A percentile compares a stretch with the other conserved stretches of the same genome.
phyloP scores from a whole-genome alignment of 495 filamentous ascomycete genomes.

The Apiosordaria backusii region DNA sequence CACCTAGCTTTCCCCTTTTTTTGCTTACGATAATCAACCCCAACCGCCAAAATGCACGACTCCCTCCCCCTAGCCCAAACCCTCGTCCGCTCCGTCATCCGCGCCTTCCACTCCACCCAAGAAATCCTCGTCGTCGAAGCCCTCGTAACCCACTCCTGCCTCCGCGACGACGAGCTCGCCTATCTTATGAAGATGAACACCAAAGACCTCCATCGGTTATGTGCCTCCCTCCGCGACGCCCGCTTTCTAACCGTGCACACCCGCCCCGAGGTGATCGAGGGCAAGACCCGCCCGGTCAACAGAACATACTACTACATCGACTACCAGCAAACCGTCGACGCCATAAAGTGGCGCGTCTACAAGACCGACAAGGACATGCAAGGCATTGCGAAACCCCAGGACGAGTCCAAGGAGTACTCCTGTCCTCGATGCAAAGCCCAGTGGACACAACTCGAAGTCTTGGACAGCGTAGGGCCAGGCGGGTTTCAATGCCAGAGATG shows the following conservation, averaged over 20 bases:
- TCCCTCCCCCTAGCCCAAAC: slow-evolving; percentile 59
- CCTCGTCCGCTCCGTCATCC: slow-evolving; percentile 81
- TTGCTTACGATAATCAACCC: not conserved
- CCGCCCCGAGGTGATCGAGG: slow-evolving; percentile 74
- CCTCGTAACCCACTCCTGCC: slow-evolving; percentile 81
- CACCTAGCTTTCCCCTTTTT: not conserved
- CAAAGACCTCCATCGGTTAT: slow-evolving; percentile 85
- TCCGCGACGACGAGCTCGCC: slow-evolving; percentile 84
- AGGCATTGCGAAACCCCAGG: slow-evolving; percentile 67
- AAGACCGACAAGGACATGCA: slow-evolving; percentile 80
- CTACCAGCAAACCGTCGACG: slow-evolving; percentile 89
- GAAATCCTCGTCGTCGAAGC: slow-evolving; percentile 91
- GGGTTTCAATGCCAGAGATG: slow-evolving; percentile 86
- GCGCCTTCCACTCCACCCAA: slow-evolving; percentile 88
- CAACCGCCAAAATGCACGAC: slow-evolving; percentile 58
- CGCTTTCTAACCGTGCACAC: slow-evolving; percentile 78
- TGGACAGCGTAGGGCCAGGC: slow-evolving; percentile 62
- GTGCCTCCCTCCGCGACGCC: slow-evolving; percentile 77
- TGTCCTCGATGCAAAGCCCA: slow-evolving; percentile 76
- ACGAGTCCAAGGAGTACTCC: slow-evolving; percentile 85
- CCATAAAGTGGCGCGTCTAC: slow-evolving; percentile 91
- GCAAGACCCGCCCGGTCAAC: slow-evolving; percentile 73
- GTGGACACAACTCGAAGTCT: slow-evolving; percentile 81
- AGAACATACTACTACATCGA: slow-evolving; percentile 97
- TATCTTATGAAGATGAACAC: slow-evolving; percentile 79